phyloP scores from a whole-genome alignment of 1,139 yeast species.

The Saccharomyces hybrid region DNA sequence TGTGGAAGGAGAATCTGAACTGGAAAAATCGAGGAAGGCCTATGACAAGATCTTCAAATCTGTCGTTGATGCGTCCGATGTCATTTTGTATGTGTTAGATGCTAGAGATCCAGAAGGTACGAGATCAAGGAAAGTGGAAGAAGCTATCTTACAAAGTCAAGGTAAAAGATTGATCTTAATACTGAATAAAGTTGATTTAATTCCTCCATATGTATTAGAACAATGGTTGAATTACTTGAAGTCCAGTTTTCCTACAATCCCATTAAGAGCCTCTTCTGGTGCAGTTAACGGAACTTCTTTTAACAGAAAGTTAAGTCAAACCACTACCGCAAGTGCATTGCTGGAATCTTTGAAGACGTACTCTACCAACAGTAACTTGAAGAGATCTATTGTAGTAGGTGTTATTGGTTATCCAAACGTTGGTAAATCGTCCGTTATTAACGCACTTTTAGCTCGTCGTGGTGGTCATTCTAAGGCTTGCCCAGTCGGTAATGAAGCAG shows the following conservation, averaged over 20 bases:
- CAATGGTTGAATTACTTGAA: slow-evolving; percentile 79
- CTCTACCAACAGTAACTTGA: slow-evolving; percentile 74
- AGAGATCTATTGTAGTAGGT: slow-evolving; percentile 90
- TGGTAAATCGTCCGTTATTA: slow-evolving; percentile 94
- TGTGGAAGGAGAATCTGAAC: slow-evolving; percentile 41
- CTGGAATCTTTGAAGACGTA: slow-evolving; percentile 78
- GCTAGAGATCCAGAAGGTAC: slow-evolving; percentile 97
- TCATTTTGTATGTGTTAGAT: slow-evolving; percentile 82
- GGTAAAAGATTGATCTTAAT: slow-evolving; percentile 81
- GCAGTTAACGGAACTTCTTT: slow-evolving; percentile 60
- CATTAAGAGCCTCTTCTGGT: slow-evolving; percentile 61
- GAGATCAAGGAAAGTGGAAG: slow-evolving; percentile 84
- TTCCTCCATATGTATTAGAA: slow-evolving; percentile 75
- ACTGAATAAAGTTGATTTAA: slow-evolving; percentile 84
- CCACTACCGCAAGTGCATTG: slow-evolving; percentile 64
- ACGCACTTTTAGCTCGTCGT: slow-evolving; percentile 78
- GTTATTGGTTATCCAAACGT: slow-evolving; percentile 94
- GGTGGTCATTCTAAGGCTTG: slow-evolving; percentile 68
- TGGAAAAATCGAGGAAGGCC: slow-evolving; percentile 83
- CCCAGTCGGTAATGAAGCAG: slow-evolving; percentile 97
- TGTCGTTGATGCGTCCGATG: slow-evolving; percentile 84
- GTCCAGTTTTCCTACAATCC: slow-evolving; percentile 84
- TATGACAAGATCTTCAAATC: slow-evolving; percentile 81
- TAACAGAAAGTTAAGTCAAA: slow-evolving; percentile 68
- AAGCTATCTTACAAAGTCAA: slow-evolving; percentile 71